phyloP scores from a whole-genome alignment of 1,139 yeast genomes.

The Suhomyces anneliseae region DNA sequence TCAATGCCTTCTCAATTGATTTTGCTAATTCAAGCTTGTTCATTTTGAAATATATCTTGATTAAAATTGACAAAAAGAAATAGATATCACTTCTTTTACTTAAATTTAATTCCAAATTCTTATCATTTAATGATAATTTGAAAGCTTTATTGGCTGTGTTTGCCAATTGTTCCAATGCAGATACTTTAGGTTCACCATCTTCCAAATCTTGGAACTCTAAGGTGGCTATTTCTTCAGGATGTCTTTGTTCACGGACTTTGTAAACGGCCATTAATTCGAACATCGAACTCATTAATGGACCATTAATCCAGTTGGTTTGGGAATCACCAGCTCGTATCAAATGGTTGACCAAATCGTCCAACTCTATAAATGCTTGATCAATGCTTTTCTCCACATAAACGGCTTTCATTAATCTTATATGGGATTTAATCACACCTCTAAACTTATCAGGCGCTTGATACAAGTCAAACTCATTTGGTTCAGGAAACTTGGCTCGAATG shows the following conservation, averaged over 20 bases:
- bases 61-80: conserved; percentile 69
- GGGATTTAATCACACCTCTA: conserved; percentile 30
- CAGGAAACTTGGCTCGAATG: conserved; percentile 27
- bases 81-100: conserved; percentile 70
- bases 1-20: conserved; percentile 73
- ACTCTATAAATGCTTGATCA: conserved; percentile 37
- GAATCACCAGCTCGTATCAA: conserved; percentile 63
- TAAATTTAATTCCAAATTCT: conserved; percentile 49
- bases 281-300: conserved; percentile 55
- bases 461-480: conserved; percentile 44
- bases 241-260: conserved; percentile 34
- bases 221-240: conserved; percentile 28
- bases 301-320: conserved; percentile 67
- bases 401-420: conserved; percentile 40
- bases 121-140: conserved; percentile 76
- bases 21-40: conserved; percentile 75
- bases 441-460: conserved; percentile 39
- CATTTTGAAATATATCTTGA: conserved; percentile 69
- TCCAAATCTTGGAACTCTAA: conserved; percentile 15
- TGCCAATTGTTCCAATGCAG: conserved; percentile 55
- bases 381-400: conserved; percentile 39
- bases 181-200: conserved; percentile 8
- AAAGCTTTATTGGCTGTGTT: conserved; percentile 71
- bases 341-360: conserved; percentile 44
- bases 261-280: conserved; percentile 55